A percentile compares a stretch with the other conserved stretches of the same genome.
Evolutionary conservation across 805 yeast species (phyloP).

Genomic region (Blastobotrys americana): DNA sequence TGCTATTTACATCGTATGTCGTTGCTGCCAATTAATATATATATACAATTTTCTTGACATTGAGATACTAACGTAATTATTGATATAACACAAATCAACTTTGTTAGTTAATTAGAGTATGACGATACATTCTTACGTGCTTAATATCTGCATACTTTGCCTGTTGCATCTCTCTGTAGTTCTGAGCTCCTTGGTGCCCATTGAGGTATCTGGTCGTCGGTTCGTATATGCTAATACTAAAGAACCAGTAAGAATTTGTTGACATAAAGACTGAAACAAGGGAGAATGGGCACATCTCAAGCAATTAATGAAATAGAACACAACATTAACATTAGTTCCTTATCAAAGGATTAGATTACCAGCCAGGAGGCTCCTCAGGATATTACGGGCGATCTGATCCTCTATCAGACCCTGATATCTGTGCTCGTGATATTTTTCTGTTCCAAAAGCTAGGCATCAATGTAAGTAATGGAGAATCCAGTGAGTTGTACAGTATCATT

Average conservation of each 20-base stretch:
- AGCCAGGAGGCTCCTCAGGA: constrained; percentile 91
- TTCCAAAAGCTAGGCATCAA: constrained; percentile 83
- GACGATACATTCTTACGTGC: too few species aligned
- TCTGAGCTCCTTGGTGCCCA: constrained; percentile 54
- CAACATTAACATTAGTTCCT: constrained; percentile 59
- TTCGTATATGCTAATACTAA: constrained; percentile 70
- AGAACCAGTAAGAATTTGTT: constrained; percentile 50
- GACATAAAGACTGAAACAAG: too few species aligned
- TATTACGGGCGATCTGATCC: constrained; percentile 55
- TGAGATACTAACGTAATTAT: too few species aligned
- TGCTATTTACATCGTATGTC: too few species aligned
- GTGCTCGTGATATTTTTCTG: constrained; percentile 75
- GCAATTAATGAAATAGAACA: constrained; percentile 2
- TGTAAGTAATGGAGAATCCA: constrained; percentile 18
- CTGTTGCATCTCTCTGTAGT: too few species aligned
- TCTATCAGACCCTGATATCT: constrained; percentile 57
- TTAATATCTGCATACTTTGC: too few species aligned
- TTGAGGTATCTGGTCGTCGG: constrained; percentile 58
- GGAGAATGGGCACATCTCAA: too few species aligned
- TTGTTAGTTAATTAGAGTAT: too few species aligned
- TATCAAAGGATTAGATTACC: constrained; percentile 86
- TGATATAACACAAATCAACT: too few species aligned
- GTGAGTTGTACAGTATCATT: neutral
- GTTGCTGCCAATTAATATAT: too few species aligned
- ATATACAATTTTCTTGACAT: too few species aligned